A percentile compares a stretch with the other conserved stretches of the same genome.
phyloP scores from a whole-genome alignment of 345 rosid genomes.

The Populus pruinosa region DNA sequence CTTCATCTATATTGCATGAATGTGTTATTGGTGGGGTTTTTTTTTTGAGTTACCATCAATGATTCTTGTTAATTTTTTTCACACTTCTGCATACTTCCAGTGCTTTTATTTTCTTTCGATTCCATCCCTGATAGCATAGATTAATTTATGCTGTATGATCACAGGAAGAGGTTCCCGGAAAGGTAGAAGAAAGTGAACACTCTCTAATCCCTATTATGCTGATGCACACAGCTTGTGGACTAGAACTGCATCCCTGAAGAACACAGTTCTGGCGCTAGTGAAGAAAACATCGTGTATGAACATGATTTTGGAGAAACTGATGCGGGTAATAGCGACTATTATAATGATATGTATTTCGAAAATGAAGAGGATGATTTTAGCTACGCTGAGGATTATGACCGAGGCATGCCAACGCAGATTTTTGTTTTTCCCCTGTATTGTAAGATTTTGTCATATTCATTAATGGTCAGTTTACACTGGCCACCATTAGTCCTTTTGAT shows the following conservation, averaged over 20 bases:
- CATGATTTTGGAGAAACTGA: not conserved
- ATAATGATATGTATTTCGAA: not conserved
- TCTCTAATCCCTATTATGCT: not conserved
- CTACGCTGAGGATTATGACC: not conserved
- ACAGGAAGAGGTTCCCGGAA: conserved; percentile 6
- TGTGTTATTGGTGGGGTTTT: not conserved
- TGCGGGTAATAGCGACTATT: not conserved
- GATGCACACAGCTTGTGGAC: not conserved
- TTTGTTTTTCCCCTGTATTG: not conserved
- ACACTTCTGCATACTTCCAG: not conserved
- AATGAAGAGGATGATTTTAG: not conserved
- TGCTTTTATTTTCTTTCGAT: not conserved
- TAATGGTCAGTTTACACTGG: not conserved
- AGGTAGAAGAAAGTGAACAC: not conserved
- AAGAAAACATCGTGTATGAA: not conserved
- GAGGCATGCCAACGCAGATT: not conserved
- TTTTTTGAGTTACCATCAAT: not conserved
- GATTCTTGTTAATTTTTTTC: not conserved
- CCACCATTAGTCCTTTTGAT: not conserved
- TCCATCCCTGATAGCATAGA: not conserved
- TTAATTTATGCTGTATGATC: not conserved
- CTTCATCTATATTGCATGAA: not conserved
- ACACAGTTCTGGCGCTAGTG: not conserved
- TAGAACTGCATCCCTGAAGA: not conserved
- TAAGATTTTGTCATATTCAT: not conserved